Base-by-base conservation (phyloP, 495 filamentous ascomycete species). In the Aspergillus baeticus region DNA sequence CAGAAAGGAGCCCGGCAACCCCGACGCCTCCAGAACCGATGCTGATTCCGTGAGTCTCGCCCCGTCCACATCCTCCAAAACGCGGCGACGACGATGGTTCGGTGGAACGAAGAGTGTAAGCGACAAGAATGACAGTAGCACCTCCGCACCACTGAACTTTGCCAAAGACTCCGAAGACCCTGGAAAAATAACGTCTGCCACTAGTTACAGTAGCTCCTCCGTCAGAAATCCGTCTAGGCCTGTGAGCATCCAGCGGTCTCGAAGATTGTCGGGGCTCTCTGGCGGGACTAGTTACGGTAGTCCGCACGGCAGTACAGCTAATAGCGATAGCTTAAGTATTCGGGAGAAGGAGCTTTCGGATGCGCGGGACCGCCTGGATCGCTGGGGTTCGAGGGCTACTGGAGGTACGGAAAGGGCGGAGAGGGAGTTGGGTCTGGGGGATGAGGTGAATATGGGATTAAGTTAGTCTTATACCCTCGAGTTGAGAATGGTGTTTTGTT, bases 381-480 rank as follows among this genome's bases (percentile, higher is more conserved):
- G 60, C 1, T 79, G 76, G 76, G 69, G 65, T 8, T 60, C 70
- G 11, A 60, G 74, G 11, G 76, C 76, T 15, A 55, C 65, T 0
- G 74, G 66, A 14, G 75, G 75, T 0, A 77, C 69, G 5, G 75
- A 77, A 50, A 61, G 78, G 55, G 71, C 70, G 37, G 70, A 76
- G 61, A 48, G 77, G 47, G 69, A 77, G 62, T 62, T 76, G 63
- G 79, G 79, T 5, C 51, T 79, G 31, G 75, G 77, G 13, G 79
- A 82, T 62, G 79, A 82, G 48, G 68, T 79, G 7, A 77, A 77
- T 54, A 82, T 82, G 79, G 79, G 73, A 17, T 57, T 82, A 58
- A 81, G 79, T 58, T 82, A 69, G 52, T 46, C 20, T 38, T 53
- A 55, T 46, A 44, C 41, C 42, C 52, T 35, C 8, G 17, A 10